Percentiles rank a stretch among this genome's conserved stretches.
These are phyloP conservation scores for Mayamaea pseudoterrestris DNA, from an alignment of 108 stramenopile species.

Conservation along the genomic window DNA sequence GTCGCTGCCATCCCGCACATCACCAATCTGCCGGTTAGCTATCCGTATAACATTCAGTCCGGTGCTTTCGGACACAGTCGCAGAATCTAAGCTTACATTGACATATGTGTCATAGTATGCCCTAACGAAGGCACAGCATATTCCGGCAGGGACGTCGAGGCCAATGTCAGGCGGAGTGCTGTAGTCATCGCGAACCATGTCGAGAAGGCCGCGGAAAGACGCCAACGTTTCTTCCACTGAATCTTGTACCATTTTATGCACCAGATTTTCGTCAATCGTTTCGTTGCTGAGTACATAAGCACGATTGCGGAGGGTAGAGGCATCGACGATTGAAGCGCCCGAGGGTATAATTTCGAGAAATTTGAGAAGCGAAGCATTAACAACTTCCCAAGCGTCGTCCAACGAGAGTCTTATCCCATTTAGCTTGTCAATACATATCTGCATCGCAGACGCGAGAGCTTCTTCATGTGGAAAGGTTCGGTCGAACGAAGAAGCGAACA, in stretches of 20 bases:
- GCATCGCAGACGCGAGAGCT: conserved; percentile 39
- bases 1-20: too few relatives aligned
- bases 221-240: too few relatives aligned
- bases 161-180: too few relatives aligned
- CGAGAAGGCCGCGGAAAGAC: too few relatives aligned
- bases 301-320: too few relatives aligned
- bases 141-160: conserved; percentile 20
- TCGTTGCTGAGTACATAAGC: too few relatives aligned
- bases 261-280: too few relatives aligned
- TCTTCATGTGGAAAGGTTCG: conserved; percentile 38
- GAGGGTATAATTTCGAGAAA: conserved; percentile 35
- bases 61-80: conserved; percentile 21
- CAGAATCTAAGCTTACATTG: conserved; percentile 6
- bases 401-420: conserved; percentile 33
- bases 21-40: too few relatives aligned
- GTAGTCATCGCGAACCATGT: too few relatives aligned
- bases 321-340: too few relatives aligned
- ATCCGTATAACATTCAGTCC: conserved; percentile 20
- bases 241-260: too few relatives aligned
- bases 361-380: conserved; percentile 32
- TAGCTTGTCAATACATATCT: conserved; percentile 41
- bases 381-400: conserved; percentile 30
- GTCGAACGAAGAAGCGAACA: conserved; percentile 47
- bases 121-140: conserved; percentile 14
- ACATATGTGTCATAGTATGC: conserved; percentile 30